phyloP scores from a whole-genome alignment of 1,139 yeast species.

The Candida neerlandica region DNA sequence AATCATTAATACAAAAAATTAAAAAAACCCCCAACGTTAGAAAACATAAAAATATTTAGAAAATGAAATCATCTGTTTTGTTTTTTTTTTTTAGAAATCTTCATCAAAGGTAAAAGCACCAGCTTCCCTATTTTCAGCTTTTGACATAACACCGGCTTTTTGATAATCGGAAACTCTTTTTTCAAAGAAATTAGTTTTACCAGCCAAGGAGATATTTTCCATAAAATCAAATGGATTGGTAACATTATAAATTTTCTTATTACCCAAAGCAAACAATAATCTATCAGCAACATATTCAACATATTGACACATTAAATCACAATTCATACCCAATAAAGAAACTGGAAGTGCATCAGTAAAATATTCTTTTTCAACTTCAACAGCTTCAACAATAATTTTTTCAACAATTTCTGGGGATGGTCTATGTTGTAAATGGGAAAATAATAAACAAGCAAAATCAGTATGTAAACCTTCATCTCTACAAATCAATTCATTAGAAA shows the following conservation, averaged over 20 bases:
- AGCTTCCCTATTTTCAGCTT: conserved; percentile 33
- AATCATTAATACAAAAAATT: conserved; percentile 6
- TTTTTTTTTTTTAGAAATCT: conserved; percentile 36
- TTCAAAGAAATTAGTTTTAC: conserved; percentile 98
- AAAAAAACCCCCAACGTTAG: not conserved
- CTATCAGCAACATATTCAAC: conserved; percentile 98
- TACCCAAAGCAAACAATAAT: conserved; percentile 85
- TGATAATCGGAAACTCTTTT: conserved; percentile 98
- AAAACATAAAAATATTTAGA: not conserved
- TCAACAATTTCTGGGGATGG: conserved; percentile 79
- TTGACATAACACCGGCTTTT: conserved; percentile 97
- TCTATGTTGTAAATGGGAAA: conserved; percentile 88
- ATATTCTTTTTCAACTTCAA: conserved; percentile 88
- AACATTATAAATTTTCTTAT: conserved; percentile 82
- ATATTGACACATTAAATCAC: conserved; percentile 91
- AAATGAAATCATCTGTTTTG: not conserved
- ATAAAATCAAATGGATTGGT: conserved; percentile 96
- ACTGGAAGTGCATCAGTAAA: conserved; percentile 93
- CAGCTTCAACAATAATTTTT: conserved; percentile 92
- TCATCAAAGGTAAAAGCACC: conserved; percentile 49
- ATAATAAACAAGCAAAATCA: conserved; percentile 94
- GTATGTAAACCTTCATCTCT: conserved; percentile 99
- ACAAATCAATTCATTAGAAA: conserved; percentile 94
- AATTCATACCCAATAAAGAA: conserved; percentile 90
- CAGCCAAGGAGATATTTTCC: conserved; percentile 97